Base-by-base conservation (phyloP, 2,329 filamentous ascomycete genomes). In the Exophiala mesophila region DNA sequence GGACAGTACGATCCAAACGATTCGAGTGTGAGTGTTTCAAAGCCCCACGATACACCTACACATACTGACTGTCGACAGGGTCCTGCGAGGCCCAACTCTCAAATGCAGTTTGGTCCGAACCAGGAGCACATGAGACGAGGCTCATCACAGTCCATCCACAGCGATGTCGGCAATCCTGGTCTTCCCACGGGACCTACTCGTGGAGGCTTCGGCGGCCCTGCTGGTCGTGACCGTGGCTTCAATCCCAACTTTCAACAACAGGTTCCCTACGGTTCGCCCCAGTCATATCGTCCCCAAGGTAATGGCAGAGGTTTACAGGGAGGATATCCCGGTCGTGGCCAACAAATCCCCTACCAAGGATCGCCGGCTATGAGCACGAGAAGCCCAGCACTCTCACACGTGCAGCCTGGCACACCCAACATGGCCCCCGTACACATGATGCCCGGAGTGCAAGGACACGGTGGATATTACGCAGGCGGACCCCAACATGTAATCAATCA, bases 41-140 rank as follows among this genome's bases (percentile, higher is more conserved):
- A 35, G 58, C 23, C 38, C 40, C 42, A 39, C 41, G 44, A 33
- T 2, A 5, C 19, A 24, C 31, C 9, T 39, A 31, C 10, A 36
- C n/a, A 37, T 19, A 31, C 40, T 46, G 26, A 46, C 37, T 38
- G 54, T 54, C 52, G 41, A 29, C 57, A 83, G 78, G 78, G 78
- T 60, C 80, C 88, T 67, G 77, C 83, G 68, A 79, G 83, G 70
- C 78, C 82, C 35, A 71, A 78, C 54, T 74, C 78, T 47, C 77
- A 82, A 55, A 76, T 77, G 54, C 75, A 76, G 47, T 72, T 76
- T 52, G 72, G 75, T 47, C 71, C 80, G 56, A 76, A 74, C 47
- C 69, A 78, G 41, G 83, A 84, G 58, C 89, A 97, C 66, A 77
- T 87, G 57, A 84, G 90, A 58, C 83, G 88, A 56, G 85, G 90